These are phyloP conservation scores for Grosmannia clavigera DNA, from an alignment of 2,329 filamentous ascomycete genomes.

Conservation along the genomic window DNA sequence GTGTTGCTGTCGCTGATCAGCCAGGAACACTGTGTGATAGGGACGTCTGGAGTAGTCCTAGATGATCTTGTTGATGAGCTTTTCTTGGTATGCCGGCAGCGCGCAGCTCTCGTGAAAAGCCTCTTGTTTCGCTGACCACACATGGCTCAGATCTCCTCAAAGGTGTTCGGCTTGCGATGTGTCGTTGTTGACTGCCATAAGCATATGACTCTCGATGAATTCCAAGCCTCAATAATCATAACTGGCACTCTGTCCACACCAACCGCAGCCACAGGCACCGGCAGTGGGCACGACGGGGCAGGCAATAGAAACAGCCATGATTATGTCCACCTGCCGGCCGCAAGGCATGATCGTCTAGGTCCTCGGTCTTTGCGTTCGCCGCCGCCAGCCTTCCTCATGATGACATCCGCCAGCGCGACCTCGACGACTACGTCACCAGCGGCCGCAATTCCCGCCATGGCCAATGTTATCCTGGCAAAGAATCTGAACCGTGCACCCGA, in stretches of 20 bases:
- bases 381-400: background rate
- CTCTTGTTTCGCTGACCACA: background rate
- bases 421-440: constrained; percentile 12
- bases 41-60: constrained; percentile 50
- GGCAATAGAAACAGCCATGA: constrained; percentile 5
- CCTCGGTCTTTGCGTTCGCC: constrained; percentile 2
- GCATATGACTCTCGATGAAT: constrained; percentile 67
- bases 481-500: constrained; percentile 64
- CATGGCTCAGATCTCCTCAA: constrained; percentile 43
- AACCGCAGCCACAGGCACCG: constrained; percentile 4
- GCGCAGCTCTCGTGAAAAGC: too few relatives aligned
- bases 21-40: constrained; percentile 79
- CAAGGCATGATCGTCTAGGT: background rate
- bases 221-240: constrained; percentile 57
- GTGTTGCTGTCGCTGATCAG: constrained; percentile 68
- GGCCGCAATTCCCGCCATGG: constrained; percentile 33
- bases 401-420: background rate
- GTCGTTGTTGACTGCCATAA: constrained; percentile 61
- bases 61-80: constrained; percentile 64
- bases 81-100: constrained; percentile 40
- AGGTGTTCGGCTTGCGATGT: constrained; percentile 60
- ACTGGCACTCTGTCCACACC: constrained; percentile 20
- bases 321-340: constrained; percentile 14
- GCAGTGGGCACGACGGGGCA: background rate
- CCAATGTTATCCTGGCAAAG: constrained; percentile 72